Evolutionary conservation across 176 grass and related monocot species (phyloP).

Genomic region (Stipa capillata): DNA sequence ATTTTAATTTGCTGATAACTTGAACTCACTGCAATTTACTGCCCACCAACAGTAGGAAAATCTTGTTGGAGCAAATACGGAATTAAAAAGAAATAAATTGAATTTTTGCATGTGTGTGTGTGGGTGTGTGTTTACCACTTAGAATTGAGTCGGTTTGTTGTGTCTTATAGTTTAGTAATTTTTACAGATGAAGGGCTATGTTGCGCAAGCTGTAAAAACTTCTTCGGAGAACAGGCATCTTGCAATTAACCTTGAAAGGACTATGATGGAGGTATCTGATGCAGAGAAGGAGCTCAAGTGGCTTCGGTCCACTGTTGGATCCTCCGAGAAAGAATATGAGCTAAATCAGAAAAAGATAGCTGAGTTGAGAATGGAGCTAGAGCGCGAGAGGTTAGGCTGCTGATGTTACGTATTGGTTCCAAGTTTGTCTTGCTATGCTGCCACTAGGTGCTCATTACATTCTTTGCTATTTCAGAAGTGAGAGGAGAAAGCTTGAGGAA

Average conservation of each 20-base stretch:
- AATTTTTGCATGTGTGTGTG: too few species aligned
- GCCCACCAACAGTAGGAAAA: not conserved
- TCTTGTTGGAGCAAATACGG: not conserved
- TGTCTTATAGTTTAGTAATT: slow-evolving; percentile 1
- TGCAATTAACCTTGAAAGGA: slow-evolving; percentile 60
- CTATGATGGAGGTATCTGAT: slow-evolving; percentile 51
- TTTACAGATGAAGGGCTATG: slow-evolving; percentile 58
- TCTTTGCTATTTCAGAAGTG: slow-evolving; percentile 55
- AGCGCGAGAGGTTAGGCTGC: slow-evolving; percentile 64
- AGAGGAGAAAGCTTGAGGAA: slow-evolving; percentile 79
- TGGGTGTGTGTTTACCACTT: not conserved
- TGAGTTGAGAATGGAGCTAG: slow-evolving; percentile 66
- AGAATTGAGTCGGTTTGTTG: not conserved
- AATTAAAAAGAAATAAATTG: not conserved
- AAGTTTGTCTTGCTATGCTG: slow-evolving; percentile 3
- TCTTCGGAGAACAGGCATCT: slow-evolving; percentile 71
- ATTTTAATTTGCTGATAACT: slow-evolving; percentile 14
- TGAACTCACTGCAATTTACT: not conserved
- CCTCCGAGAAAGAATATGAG: slow-evolving; percentile 77
- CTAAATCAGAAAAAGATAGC: slow-evolving; percentile 71
- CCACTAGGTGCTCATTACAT: not conserved
- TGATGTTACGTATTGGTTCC: slow-evolving; percentile 3
- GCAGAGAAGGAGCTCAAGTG: slow-evolving; percentile 87
- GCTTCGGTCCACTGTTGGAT: slow-evolving; percentile 59
- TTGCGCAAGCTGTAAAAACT: slow-evolving; percentile 73